Conservation (phyloP, 805 yeast genomes). For the Starmerella cellae region DNA sequence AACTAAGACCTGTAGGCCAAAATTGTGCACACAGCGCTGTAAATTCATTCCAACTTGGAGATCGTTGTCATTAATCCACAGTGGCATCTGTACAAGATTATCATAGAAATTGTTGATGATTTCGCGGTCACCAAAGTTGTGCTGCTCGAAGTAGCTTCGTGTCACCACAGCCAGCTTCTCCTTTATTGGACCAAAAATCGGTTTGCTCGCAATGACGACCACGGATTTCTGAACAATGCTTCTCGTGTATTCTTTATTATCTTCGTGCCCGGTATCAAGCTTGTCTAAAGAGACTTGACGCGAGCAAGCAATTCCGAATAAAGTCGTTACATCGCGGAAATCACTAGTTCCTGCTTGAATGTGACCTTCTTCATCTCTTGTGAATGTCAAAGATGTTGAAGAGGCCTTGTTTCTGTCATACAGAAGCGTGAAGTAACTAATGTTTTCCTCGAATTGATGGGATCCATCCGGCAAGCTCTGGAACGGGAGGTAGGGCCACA, state of each 20-base stretch:
- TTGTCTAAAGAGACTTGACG: slow-evolving; percentile 61
- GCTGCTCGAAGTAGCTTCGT: slow-evolving; percentile 69
- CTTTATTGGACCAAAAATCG: slow-evolving; percentile 70
- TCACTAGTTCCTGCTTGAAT: slow-evolving; percentile 31
- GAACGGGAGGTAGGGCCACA: slow-evolving; percentile 84
- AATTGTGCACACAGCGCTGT: slow-evolving; percentile 46
- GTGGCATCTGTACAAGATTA: slow-evolving; percentile 33
- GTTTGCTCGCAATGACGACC: slow-evolving; percentile 73
- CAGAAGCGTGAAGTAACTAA: slow-evolving; percentile 74
- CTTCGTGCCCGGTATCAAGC: slow-evolving; percentile 32
- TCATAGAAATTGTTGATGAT: slow-evolving; percentile 59
- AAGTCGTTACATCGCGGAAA: slow-evolving; percentile 40
- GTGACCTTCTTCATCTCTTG: slow-evolving; percentile 29
- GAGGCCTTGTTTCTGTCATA: slow-evolving; percentile 43
- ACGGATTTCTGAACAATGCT: slow-evolving; percentile 85
- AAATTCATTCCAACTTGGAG: slow-evolving; percentile 63
- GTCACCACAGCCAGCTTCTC: slow-evolving; percentile 87
- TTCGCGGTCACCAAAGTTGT: slow-evolving; percentile 54
- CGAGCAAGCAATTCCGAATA: slow-evolving; percentile 92
- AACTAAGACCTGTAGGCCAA: slow-evolving; percentile 46
- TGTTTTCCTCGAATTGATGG: slow-evolving; percentile 85
- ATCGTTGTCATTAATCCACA: slow-evolving; percentile 39
- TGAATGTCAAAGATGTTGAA: slow-evolving; percentile 34
- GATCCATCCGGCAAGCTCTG: slow-evolving; percentile 95
- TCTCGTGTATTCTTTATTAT: slow-evolving; percentile 51